Evolutionary conservation across 768 basidiomycete species (phyloP).

Genomic region (Leccinum sublutescens): DNA sequence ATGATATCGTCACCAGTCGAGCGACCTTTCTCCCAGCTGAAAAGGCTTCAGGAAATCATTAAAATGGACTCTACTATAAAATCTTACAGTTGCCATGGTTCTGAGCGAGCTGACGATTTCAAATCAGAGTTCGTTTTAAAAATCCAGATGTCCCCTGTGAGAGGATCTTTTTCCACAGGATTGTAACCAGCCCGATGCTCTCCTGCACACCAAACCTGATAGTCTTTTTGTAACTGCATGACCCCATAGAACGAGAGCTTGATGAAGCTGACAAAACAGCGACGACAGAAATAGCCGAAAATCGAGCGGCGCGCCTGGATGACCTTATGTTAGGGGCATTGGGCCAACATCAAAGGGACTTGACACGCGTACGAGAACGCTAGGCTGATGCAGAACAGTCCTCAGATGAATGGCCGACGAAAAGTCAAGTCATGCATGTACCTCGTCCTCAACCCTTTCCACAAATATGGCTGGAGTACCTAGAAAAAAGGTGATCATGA

Average conservation of each 20-base stretch:
- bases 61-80: not conserved
- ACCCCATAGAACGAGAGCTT: conserved; percentile 77
- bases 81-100: conserved; percentile 58
- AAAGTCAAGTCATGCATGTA: conserved; percentile 19
- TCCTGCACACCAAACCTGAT: conserved; percentile 59
- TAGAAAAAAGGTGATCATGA: conserved; percentile 24
- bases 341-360: conserved; percentile 8
- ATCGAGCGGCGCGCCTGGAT: conserved; percentile 68
- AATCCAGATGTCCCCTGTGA: conserved; percentile 48
- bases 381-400: conserved; percentile 18
- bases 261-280: conserved; percentile 70
- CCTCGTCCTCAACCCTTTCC: conserved; percentile 58
- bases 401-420: conserved; percentile 7
- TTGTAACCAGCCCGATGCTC: conserved; percentile 48
- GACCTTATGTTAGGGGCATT: not conserved
- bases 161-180: conserved; percentile 48
- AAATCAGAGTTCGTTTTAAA: conserved; percentile 66
- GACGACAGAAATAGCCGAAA: conserved; percentile 78
- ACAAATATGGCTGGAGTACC: conserved; percentile 58
- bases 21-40: conserved; percentile 67
- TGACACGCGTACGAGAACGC: conserved; percentile 23
- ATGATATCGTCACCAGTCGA: conserved; percentile 65
- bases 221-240: conserved; percentile 64
- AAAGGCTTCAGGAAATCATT: not conserved
- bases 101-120: conserved; percentile 61